Base-by-base conservation (phyloP, 257 asterid species). In the Thymus mandschuricus region DNA sequence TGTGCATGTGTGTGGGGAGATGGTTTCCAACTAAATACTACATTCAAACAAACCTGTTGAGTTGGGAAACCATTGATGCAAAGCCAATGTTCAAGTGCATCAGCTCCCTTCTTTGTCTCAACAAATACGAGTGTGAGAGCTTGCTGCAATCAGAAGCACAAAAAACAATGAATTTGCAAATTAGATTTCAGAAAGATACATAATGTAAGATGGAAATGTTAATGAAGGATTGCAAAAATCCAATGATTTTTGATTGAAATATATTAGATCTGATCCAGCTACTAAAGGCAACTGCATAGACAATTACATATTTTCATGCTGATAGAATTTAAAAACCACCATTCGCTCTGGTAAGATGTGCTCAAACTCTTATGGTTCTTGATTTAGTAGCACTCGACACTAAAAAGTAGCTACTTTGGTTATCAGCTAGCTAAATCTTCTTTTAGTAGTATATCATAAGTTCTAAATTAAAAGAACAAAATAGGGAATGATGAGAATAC, bases 61-160 rank as follows among this genome's bases (percentile, higher is more conserved):
- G 88, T 85, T 78, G 89, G 92, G 66, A 86, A 86, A 52, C 85
- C 84, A 73, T 89, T 86, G 45, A 82, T 68, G 76, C 84, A 85
- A 64, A 89, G 87, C 96, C 96, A 89, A 76, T 89, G 89, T 75
- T 88, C 96, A 63, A 89, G 85, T 3, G 96, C 74, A 81, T 89
- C 92, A 40, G 96, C 96, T 44, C 96, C 92, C 75, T 86, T 89
- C 82, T 89, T 89, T 6, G 96, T 89, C 85, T 89, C 92, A 75
- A 89, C 92, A 31, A 89, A 89, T 68, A 89, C 89, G 64, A 86
- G 85, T 31, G 92, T 86, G 74, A 89, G 92, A 64, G 92, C 64
- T 81, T 85, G 96, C 96, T 85, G 85, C 68, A 69, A 78, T 33
- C 31, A 28, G 55, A 60, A 75, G 64, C 68, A 76, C n/a, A 11